A percentile compares a stretch with the other conserved stretches of the same genome.
phyloP scores from a whole-genome alignment of 2,329 filamentous ascomycete species.

The Fusarium sterilihyphosum region DNA sequence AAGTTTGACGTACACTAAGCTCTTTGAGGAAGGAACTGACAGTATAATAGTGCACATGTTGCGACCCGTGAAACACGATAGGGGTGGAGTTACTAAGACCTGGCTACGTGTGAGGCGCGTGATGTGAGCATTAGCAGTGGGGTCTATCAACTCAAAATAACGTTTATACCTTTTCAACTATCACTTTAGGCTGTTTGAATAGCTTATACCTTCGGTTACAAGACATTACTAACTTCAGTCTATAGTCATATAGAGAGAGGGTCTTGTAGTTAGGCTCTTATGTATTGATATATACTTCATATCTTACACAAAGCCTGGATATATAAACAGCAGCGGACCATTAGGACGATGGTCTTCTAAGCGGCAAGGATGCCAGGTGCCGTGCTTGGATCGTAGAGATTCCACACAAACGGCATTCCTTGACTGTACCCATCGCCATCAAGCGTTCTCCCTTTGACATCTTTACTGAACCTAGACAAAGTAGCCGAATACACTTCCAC shows the following conservation, averaged over 20 bases:
- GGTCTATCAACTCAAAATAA: no score
- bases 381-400: background rate
- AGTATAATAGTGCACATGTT: no score
- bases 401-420: background rate
- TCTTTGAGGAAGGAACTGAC: rapidly evolving
- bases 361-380: background rate
- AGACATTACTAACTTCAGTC: rapidly evolving
- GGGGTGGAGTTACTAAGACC: no score
- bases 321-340: rapidly evolving
- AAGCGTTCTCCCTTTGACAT: rapidly evolving
- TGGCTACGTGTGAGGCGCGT: no score
- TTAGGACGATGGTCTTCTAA: rapidly evolving
- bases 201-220: rapidly evolving
- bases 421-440: background rate
- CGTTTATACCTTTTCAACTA: rapidly evolving
- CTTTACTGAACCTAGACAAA: rapidly evolving
- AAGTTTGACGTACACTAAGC: rapidly evolving
- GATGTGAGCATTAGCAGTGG: no score
- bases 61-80: no score
- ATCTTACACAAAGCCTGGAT: no score
- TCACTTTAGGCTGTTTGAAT: no score
- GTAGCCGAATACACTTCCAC: background rate
- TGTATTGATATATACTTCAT: no score
- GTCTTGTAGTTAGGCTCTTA: rapidly evolving
- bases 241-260: rapidly evolving